Conservation (phyloP, 345 rosid species). For the Eucalyptus camaldulensis region DNA sequence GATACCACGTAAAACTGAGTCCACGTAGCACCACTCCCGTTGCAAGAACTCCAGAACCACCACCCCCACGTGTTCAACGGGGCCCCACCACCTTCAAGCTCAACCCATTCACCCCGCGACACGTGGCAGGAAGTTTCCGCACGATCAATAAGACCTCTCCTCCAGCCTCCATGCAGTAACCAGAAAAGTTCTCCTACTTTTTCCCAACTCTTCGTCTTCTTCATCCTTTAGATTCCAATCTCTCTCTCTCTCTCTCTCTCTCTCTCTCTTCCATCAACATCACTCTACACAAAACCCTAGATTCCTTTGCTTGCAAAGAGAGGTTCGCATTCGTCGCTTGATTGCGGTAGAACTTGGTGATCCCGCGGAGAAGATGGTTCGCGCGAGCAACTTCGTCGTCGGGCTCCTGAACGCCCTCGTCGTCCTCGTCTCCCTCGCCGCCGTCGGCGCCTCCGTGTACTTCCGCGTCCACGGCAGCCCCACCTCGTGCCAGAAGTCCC, state of each 20-base stretch:
- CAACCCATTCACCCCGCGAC: not conserved
- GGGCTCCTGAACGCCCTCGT: not conserved
- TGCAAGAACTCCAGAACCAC: not conserved
- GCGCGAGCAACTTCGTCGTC: not conserved
- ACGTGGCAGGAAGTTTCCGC: not conserved
- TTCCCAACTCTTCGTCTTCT: not conserved
- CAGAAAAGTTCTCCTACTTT: not conserved
- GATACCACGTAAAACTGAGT: not conserved
- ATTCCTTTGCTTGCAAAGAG: not conserved
- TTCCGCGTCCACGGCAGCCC: not conserved
- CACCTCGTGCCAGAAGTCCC: slow-evolving; percentile 9
- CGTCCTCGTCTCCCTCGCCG: not conserved
- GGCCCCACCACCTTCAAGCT: not conserved
- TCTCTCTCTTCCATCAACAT: not conserved
- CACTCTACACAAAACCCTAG: not conserved
- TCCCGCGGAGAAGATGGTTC: not conserved
- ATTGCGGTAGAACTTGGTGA: not conserved
- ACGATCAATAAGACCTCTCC: not conserved
- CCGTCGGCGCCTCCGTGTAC: not conserved
- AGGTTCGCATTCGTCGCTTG: not conserved
- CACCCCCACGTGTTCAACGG: not conserved
- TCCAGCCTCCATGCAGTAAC: not conserved
- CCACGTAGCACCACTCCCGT: not conserved
- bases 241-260: not conserved
- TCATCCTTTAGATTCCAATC: not conserved